These are phyloP conservation scores for Cystobasidium ongulense DNA, from an alignment of 768 basidiomycete species.

Conservation along the genomic window DNA sequence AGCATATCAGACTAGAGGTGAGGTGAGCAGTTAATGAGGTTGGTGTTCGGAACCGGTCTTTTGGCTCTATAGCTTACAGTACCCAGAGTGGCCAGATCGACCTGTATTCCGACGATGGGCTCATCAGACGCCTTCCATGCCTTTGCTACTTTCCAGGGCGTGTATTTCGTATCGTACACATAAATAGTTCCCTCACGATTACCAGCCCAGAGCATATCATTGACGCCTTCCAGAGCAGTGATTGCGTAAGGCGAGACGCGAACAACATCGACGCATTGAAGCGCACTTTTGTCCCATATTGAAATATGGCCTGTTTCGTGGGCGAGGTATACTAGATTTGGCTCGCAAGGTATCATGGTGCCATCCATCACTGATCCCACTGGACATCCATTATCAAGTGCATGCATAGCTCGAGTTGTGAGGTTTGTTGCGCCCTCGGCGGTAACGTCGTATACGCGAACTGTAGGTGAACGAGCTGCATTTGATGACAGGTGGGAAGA, in stretches of 20 bases:
- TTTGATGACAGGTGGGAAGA: slow-evolving; percentile 12
- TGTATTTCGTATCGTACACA: slow-evolving; percentile 60
- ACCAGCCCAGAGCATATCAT: slow-evolving; percentile 72
- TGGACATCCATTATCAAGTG: slow-evolving; percentile 60
- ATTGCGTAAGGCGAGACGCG: slow-evolving; percentile 60
- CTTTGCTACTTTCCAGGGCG: slow-evolving; percentile 81
- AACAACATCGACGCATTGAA: slow-evolving; percentile 31
- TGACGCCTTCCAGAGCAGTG: slow-evolving; percentile 72
- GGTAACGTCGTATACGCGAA: slow-evolving; percentile 66
- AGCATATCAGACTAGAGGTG: slow-evolving; percentile 2
- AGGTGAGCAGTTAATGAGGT: neutral
- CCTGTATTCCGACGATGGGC: slow-evolving; percentile 57
- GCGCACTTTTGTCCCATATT: slow-evolving; percentile 55
- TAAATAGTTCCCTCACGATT: slow-evolving; percentile 70
- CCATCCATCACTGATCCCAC: slow-evolving; percentile 77
- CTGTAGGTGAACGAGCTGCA: slow-evolving; percentile 46
- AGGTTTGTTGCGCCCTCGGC: slow-evolving; percentile 33
- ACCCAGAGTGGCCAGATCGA: slow-evolving; percentile 69
- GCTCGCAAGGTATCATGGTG: slow-evolving; percentile 62
- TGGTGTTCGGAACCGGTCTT: neutral
- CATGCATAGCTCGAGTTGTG: slow-evolving; percentile 45
- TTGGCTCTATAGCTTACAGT: slow-evolving; percentile 56
- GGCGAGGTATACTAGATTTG: slow-evolving; percentile 65
- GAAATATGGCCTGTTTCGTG: slow-evolving; percentile 86
- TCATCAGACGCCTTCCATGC: slow-evolving; percentile 71